Conservation (phyloP, 2,329 filamentous ascomycete species). For the Coniochaeta sp. region DNA sequence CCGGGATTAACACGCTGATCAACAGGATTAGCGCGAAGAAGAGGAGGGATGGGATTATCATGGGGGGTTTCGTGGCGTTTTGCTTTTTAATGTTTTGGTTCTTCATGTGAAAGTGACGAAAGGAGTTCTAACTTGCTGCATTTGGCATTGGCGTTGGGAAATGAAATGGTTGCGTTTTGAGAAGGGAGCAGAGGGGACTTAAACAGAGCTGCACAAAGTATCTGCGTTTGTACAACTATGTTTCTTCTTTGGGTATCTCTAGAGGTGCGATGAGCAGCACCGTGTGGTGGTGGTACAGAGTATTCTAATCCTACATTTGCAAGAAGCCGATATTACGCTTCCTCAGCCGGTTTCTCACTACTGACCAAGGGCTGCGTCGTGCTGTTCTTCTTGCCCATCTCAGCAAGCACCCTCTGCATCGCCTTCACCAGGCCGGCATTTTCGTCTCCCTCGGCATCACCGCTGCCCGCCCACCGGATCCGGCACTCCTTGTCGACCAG, state of each 20-base stretch:
- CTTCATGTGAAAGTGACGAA: slow-evolving; percentile 53
- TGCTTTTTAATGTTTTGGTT: slow-evolving; percentile 85
- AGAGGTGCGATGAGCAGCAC: slow-evolving; percentile 1
- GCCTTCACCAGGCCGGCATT: slow-evolving; percentile 59
- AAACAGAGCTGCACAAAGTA: background rate
- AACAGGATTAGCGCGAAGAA: slow-evolving; percentile 90
- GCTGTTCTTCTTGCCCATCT: slow-evolving; percentile 38
- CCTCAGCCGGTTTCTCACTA: slow-evolving; percentile 4
- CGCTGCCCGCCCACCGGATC: slow-evolving; percentile 92
- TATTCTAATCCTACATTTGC: background rate
- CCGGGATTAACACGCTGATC: slow-evolving; percentile 88
- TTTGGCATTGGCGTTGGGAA: slow-evolving; percentile 4
- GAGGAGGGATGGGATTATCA: slow-evolving; percentile 87
- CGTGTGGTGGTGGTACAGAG: slow-evolving; percentile 3
- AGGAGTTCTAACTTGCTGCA: background rate
- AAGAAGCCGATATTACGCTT: slow-evolving; percentile 3
- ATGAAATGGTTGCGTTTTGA: no score
- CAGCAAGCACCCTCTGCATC: slow-evolving; percentile 54
- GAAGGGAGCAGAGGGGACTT: background rate
- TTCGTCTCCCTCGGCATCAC: slow-evolving; percentile 58
- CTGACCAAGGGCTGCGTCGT: slow-evolving; percentile 7
- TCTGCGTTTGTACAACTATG: background rate
- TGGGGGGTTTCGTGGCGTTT: slow-evolving; percentile 84
- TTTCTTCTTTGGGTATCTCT: slow-evolving; percentile 4
- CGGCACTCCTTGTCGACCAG: slow-evolving; percentile 79